Base-by-base conservation (phyloP, 352 stramenopile genomes). In the Pythium coloratum region DNA sequence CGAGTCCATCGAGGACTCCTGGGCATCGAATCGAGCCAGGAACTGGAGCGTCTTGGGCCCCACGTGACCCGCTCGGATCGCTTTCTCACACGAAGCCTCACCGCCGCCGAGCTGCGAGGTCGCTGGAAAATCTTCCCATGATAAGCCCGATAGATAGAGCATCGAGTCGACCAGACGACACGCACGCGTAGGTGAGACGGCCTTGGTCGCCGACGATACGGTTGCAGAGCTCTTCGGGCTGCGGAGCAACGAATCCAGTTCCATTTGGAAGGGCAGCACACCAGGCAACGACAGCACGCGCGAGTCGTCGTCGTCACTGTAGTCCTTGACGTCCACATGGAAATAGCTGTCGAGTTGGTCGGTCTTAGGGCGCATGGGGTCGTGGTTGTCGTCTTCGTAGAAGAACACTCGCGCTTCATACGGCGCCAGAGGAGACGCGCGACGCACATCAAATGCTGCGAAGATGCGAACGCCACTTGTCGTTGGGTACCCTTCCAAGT, bases 211-310 rank as follows among this genome's bases (percentile, higher is more conserved):
- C 1, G 40, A 13, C 14, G 8, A 3, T 6, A 20, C 40, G 16
- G 3, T 24, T 24, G 40, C 40, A 20, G 16, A 6, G 14, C 13
- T 20, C 2, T 49, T 26, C 40, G 40, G 40, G 16, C 24, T 8
- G 18, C 79, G 79, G 0, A 91, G 62, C 34, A 89, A 82, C 55
- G 66, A 62, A 28, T 91, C 86, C 6, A 82, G 36, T 8, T 87
- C 60, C 66, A 88, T 78, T 55, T 90, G 80, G 32, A 91, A 77
- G 32, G 77, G 73, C 12, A 92, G 55, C 14, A 85, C 67, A 28
- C 77, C 77, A 0, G 84, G 82, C 24, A 90, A 86, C 0, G 50
- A 47, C 14, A 76, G 18, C 16, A 47, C 55, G 3, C 64, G 51
- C 13, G 57, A 13, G 5, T 49, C 40, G 24, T 67, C 72, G 13